Evolutionary conservation across 192 early-diverging fungal species (phyloP).

Genomic region (Coemansia sp.): DNA sequence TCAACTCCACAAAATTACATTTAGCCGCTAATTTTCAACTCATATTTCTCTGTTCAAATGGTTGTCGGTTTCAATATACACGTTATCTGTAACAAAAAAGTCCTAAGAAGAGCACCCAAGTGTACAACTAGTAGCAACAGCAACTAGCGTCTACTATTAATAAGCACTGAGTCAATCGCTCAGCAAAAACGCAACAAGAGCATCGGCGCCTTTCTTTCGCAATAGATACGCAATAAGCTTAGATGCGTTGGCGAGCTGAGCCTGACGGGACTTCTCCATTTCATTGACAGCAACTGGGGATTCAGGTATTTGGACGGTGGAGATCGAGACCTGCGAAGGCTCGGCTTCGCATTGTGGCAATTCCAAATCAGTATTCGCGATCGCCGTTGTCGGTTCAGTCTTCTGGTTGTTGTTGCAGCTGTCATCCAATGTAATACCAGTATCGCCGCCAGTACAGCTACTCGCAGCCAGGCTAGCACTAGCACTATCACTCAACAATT

Average conservation of each 20-base stretch:
- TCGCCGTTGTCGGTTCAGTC: not conserved
- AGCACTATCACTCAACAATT: not conserved
- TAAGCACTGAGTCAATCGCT: conserved; percentile 10
- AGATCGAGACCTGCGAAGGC: not conserved
- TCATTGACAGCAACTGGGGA: not conserved
- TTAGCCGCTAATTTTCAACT: too few relatives aligned
- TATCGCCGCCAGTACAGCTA: not conserved
- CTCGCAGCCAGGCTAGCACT: not conserved
- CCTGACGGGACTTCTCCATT: not conserved
- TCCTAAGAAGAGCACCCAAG: too few relatives aligned
- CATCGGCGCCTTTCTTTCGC: conserved; percentile 26
- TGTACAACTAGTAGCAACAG: too few relatives aligned
- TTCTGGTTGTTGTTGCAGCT: not conserved
- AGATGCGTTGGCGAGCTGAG: not conserved
- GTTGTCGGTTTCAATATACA: too few relatives aligned
- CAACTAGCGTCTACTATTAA: not conserved
- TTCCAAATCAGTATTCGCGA: not conserved
- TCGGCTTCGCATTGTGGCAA: not conserved
- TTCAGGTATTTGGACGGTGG: not conserved
- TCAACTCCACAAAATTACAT: too few relatives aligned
- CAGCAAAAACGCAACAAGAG: conserved; percentile 36
- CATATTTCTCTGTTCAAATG: too few relatives aligned
- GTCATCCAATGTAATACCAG: not conserved
- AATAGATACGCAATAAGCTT: conserved; percentile 22
- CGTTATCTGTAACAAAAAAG: too few relatives aligned